Evolutionary conservation across 192 early-diverging fungal genomes (phyloP).

Genomic region (Coemansia sp.): DNA sequence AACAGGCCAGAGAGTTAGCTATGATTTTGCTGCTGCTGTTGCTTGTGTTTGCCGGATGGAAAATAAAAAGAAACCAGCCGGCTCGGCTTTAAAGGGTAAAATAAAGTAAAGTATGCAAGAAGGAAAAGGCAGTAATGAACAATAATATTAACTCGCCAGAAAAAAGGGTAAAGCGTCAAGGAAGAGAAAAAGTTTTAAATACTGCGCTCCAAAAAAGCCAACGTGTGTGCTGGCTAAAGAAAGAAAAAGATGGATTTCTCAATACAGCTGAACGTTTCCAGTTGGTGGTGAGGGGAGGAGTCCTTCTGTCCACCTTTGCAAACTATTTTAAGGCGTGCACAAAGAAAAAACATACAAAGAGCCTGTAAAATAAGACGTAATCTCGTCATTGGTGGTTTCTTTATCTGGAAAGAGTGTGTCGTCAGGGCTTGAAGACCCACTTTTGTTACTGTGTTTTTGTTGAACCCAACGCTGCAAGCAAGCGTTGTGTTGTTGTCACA

Average conservation of each 20-base stretch:
- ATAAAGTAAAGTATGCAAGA: background rate
- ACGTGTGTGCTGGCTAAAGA: conserved; percentile 1
- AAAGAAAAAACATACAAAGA: too few relatives aligned
- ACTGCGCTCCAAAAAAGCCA: background rate
- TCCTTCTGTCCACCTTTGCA: too few relatives aligned
- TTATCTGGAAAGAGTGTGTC: too few relatives aligned
- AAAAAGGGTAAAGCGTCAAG: background rate
- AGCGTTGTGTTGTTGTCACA: background rate
- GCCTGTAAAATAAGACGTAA: too few relatives aligned
- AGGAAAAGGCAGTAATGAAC: background rate
- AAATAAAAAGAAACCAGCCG: background rate
- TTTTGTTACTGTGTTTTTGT: too few relatives aligned
- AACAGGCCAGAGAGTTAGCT: background rate
- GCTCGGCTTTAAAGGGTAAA: background rate
- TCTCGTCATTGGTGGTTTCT: too few relatives aligned
- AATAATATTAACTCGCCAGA: background rate
- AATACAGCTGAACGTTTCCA: too few relatives aligned
- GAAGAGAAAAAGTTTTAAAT: background rate
- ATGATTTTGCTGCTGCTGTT: background rate
- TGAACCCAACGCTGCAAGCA: background rate
- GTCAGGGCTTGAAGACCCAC: too few relatives aligned
- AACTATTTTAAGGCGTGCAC: too few relatives aligned
- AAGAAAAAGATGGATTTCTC: background rate
- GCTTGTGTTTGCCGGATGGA: background rate
- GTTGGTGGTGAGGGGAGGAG: too few relatives aligned